Evolutionary conservation across 306 rosid species (phyloP).

Genomic region (Malus orientalis): DNA sequence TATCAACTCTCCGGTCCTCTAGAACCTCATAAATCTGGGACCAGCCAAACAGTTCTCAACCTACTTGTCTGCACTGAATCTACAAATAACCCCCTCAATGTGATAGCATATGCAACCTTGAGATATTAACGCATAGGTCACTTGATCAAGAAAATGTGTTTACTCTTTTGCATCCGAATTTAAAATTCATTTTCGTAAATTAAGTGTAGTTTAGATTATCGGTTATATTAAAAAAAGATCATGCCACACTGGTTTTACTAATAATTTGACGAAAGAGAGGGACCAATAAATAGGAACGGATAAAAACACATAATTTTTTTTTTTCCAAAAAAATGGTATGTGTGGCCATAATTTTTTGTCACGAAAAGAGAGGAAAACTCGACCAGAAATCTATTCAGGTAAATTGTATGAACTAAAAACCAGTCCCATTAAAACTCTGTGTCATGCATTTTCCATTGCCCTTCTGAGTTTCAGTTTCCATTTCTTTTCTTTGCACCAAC

Average conservation of each 20-base stretch:
- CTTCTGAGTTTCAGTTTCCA: background rate
- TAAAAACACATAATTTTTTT: background rate
- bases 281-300: background rate
- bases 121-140: background rate
- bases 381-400: background rate
- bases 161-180: background rate
- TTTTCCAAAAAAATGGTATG: background rate
- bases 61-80: background rate
- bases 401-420: background rate
- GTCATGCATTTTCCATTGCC: background rate
- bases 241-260: background rate
- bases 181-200: no score
- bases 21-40: background rate
- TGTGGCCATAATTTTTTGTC: conserved; percentile 19
- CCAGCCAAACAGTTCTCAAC: background rate
- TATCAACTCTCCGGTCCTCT: background rate
- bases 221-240: background rate
- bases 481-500: background rate
- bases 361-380: background rate
- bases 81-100: background rate
- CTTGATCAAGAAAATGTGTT: background rate
- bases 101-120: background rate
- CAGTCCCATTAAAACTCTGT: background rate
- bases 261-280: conserved; percentile 5
- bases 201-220: no score